Conservation (phyloP, 495 filamentous ascomycete genomes). For the Tuber aestivum region DNA sequence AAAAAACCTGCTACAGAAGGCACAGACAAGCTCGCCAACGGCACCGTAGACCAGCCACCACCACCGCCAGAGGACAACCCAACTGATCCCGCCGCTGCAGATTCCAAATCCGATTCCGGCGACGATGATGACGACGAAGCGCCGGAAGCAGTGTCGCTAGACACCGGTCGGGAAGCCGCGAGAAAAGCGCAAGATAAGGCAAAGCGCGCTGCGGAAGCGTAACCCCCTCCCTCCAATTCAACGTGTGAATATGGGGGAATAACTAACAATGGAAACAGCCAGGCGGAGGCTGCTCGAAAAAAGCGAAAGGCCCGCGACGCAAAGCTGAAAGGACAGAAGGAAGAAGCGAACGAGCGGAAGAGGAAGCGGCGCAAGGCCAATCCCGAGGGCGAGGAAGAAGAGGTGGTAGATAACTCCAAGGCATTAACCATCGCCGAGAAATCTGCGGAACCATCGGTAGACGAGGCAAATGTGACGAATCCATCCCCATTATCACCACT, state of each 20-base stretch:
- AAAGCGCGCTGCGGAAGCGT: constrained; percentile 34
- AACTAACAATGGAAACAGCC: constrained; percentile 18
- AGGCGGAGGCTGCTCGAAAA: constrained; percentile 27
- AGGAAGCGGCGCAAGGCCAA: constrained; percentile 14
- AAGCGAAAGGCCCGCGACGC: constrained; percentile 36
- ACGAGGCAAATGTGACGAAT: neutral
- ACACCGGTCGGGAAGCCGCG: constrained; percentile 25
- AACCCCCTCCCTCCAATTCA: constrained; percentile 1
- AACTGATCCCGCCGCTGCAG: neutral
- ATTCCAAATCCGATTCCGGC: constrained; percentile 8
- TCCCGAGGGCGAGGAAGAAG: constrained; percentile 11
- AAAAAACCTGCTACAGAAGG: neutral
- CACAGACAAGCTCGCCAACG: neutral
- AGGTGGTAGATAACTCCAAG: constrained; percentile 17
- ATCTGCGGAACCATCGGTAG: neutral
- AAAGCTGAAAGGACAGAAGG: constrained; percentile 36
- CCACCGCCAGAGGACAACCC: constrained; percentile 2
- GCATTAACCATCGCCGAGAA: constrained; percentile 20
- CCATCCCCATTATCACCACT: neutral
- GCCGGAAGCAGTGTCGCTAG: constrained; percentile 35
- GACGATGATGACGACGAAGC: constrained; percentile 40
- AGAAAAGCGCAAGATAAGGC: constrained; percentile 29
- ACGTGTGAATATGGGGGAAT: neutral
- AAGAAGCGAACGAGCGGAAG: constrained; percentile 22
- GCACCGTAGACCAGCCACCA: neutral